A percentile compares a stretch with the other conserved stretches of the same genome.
phyloP scores from a whole-genome alignment of 1,139 yeast genomes.

The Candida tetrigidarum region DNA sequence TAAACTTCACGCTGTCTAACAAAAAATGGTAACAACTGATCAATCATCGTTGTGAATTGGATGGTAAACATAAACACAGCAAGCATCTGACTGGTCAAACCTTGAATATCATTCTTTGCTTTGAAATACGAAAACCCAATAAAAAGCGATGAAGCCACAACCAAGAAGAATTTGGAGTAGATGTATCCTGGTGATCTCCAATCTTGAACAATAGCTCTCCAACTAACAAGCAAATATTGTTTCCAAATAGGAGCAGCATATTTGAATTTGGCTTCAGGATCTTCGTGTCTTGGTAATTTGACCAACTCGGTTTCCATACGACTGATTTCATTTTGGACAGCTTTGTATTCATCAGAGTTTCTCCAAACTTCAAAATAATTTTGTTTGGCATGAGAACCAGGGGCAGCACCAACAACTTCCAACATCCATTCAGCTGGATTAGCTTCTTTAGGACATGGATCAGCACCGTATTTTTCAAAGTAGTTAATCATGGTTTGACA shows the following conservation, averaged over 20 bases:
- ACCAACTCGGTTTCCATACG: constrained; percentile 35
- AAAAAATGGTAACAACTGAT: constrained; percentile 46
- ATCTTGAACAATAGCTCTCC: constrained; percentile 34
- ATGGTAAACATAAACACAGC: constrained; percentile 55
- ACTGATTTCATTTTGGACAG: constrained; percentile 25
- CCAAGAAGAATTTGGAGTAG: constrained; percentile 41
- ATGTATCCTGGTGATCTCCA: constrained; percentile 49
- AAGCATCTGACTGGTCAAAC: constrained; percentile 51
- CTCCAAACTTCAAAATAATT: constrained; percentile 40
- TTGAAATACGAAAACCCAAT: constrained; percentile 49
- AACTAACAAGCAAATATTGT: constrained; percentile 21
- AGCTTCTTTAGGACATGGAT: constrained; percentile 47
- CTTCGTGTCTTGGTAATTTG: constrained; percentile 27
- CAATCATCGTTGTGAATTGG: constrained; percentile 53
- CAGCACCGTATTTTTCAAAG: constrained; percentile 58
- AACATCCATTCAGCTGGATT: constrained; percentile 64
- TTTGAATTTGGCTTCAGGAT: constrained; percentile 23
- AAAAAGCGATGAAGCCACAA: constrained; percentile 42
- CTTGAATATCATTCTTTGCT: constrained; percentile 34
- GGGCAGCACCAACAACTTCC: constrained; percentile 52
- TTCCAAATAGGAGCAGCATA: constrained; percentile 23
- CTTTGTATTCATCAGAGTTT: constrained; percentile 31
- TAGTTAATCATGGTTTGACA: constrained; percentile 55
- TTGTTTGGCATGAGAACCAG: constrained; percentile 39
- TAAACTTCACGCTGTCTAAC: constrained; percentile 35